Evolutionary conservation across 768 basidiomycete species (phyloP), one percentile per base, ranked within the genome.

Genomic region (Mycena sanguinolenta): DNA sequence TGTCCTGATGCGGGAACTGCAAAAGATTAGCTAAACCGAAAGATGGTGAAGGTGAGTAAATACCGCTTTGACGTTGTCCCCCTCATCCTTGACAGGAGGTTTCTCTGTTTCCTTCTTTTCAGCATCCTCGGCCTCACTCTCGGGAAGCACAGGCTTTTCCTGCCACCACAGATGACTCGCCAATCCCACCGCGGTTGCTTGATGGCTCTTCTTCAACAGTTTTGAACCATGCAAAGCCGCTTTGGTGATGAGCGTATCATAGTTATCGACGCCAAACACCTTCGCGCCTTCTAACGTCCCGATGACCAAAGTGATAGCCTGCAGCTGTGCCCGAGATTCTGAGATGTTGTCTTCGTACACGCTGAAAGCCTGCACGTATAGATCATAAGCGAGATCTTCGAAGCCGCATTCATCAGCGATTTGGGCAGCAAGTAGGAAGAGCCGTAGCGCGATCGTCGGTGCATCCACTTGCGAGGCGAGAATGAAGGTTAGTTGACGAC

Each of bases 91-190:
- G 63, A 73, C 30, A 23, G 74, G 42, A 34, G 84, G 81, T 58
- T 82, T 83, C 69, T 87, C 87, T 23, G 76, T 57, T 23, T 78
- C 75, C 36, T 78, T 72, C 59, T 80, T 78, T 54, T 82, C 81
- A 9, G 78, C 74, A 27, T 81, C 72, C 30, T 79, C 75, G 21
- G 75, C 77, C 63, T 85, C 86, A 17, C 86, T 89, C 27, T 80
- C 78, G 0, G 80, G 78, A 63, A 81, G 72, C 25, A 82, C 73
- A 2, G 86, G 80, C 28, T 89, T 84, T 71, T 93, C 93, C 79
- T 99, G 98, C 97, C 97, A 99, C 97, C 97, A 99, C 74, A 99
- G 82, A 82, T 99, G 98, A 79, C 96, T 98, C 10, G 98, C 98
- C 34, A 96, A 85, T 58, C 94, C 91, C 25, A 99, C 98, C 6